phyloP scores from a whole-genome alignment of 805 yeast genomes.

The Sugiyamaella valdiviana region DNA sequence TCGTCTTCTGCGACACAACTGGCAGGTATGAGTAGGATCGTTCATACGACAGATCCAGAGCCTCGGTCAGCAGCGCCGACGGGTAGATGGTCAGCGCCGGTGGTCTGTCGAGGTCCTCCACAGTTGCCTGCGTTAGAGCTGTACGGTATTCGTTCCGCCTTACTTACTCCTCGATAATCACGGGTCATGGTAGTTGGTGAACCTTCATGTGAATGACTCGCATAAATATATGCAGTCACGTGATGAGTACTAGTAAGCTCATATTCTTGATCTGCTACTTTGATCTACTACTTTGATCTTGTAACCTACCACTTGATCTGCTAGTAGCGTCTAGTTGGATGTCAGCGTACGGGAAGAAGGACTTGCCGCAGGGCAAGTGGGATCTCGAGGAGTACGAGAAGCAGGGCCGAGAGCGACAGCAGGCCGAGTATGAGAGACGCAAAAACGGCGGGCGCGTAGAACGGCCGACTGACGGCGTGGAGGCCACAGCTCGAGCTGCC shows the following conservation, averaged over 20 bases:
- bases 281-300: not conserved
- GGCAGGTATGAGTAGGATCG: conserved; percentile 50
- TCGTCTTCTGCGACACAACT: conserved; percentile 43
- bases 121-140: conserved; percentile 38
- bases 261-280: not conserved
- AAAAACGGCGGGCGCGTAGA: conserved; percentile 10
- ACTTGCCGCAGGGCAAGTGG: conserved; percentile 13
- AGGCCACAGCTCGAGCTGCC: conserved; percentile 22
- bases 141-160: not conserved
- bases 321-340: not conserved
- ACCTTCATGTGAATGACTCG: not conserved
- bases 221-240: not conserved
- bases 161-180: conserved; percentile 27
- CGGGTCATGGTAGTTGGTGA: conserved; percentile 4
- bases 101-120: conserved; percentile 53
- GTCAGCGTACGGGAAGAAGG: conserved; percentile 10
- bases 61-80: conserved; percentile 41
- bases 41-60: conserved; percentile 51
- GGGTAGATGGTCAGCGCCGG: conserved; percentile 53
- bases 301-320: not conserved
- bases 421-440: conserved; percentile 11
- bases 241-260: not conserved
- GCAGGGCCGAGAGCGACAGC: conserved; percentile 11
- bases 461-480: conserved; percentile 19
- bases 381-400: conserved; percentile 13